A percentile compares a stretch with the other conserved stretches of the same genome.
phyloP scores from a whole-genome alignment of 352 stramenopile species.

The Phytophthora aleatoria region DNA sequence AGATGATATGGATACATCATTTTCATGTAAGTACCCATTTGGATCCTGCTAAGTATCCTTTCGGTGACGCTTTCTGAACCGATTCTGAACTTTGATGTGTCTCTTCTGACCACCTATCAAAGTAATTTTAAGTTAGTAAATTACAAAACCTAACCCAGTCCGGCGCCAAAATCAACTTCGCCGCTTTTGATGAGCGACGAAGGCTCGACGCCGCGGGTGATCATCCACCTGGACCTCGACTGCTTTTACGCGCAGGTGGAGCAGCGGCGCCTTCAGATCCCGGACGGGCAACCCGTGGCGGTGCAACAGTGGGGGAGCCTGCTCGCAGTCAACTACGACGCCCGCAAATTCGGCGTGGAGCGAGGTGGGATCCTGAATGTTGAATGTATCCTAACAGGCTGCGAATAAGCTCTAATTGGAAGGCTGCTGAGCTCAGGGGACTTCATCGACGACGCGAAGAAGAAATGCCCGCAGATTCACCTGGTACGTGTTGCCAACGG shows the following conservation, averaged over 20 bases:
- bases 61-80: constrained; percentile 28
- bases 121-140: no score
- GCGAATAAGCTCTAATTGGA: neutral
- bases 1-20: neutral
- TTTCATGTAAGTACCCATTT: constrained; percentile 1
- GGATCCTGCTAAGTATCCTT: constrained; percentile 1
- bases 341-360: constrained; percentile 70
- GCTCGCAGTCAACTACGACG: constrained; percentile 85
- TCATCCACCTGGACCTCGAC: constrained; percentile 87
- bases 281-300: constrained; percentile 62
- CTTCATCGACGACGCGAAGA: constrained; percentile 52
- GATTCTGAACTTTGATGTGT: constrained; percentile 14
- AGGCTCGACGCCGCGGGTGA: constrained; percentile 46
- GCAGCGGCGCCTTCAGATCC: constrained; percentile 70
- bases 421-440: constrained; percentile 47
- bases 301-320: constrained; percentile 88
- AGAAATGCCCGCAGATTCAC: constrained; percentile 84
- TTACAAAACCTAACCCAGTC: no score
- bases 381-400: neutral
- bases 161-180: no score
- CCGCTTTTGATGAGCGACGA: no score
- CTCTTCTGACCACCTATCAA: constrained; percentile 1
- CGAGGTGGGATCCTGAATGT: constrained; percentile 37
- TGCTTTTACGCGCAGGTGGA: constrained; percentile 91
- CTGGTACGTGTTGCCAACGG: constrained; percentile 43